These are phyloP conservation scores for Pseudogymnoascus verrucosus DNA, from an alignment of 2,329 filamentous ascomycete genomes.

Conservation along the genomic window DNA sequence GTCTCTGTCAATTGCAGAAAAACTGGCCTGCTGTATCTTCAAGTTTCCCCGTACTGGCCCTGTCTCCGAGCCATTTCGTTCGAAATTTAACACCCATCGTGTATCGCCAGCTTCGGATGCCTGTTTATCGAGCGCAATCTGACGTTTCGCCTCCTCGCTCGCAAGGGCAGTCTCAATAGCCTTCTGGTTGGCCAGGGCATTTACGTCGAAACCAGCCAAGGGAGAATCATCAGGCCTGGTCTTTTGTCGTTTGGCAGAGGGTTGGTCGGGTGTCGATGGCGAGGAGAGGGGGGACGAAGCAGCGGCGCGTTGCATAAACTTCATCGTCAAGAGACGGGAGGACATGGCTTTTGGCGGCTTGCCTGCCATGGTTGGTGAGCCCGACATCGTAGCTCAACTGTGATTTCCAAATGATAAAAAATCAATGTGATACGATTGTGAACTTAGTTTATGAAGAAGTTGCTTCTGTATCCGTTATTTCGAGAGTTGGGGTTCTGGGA, in stretches of 20 bases:
- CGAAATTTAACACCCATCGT: constrained; percentile 64
- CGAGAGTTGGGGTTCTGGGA: neutral
- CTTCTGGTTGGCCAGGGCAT: constrained; percentile 46
- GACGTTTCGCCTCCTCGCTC: constrained; percentile 58
- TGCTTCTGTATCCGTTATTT: neutral
- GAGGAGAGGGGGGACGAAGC: constrained; percentile 44
- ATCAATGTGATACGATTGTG: neutral
- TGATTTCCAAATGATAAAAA: constrained; percentile 10
- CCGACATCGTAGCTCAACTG: constrained; percentile 24
- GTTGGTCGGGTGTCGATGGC: constrained; percentile 43
- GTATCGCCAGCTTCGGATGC: constrained; percentile 59
- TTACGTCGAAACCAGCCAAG: constrained; percentile 30
- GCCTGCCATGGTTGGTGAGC: constrained; percentile 28
- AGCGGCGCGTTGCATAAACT: constrained; percentile 90
- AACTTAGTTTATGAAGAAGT: neutral
- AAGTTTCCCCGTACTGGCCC: constrained; percentile 29
- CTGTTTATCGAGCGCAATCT: constrained; percentile 52
- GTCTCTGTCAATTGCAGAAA: constrained; percentile 39
- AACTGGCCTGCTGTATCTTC: constrained; percentile 56
- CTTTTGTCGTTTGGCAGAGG: constrained; percentile 58
- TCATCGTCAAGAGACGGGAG: constrained; percentile 84
- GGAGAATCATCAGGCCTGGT: constrained; percentile 28
- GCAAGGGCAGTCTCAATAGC: constrained; percentile 56
- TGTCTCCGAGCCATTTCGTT: constrained; percentile 30
- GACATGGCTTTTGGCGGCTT: constrained; percentile 68